Conservation (phyloP, 352 stramenopile species). For the Phytophthora melonis region DNA sequence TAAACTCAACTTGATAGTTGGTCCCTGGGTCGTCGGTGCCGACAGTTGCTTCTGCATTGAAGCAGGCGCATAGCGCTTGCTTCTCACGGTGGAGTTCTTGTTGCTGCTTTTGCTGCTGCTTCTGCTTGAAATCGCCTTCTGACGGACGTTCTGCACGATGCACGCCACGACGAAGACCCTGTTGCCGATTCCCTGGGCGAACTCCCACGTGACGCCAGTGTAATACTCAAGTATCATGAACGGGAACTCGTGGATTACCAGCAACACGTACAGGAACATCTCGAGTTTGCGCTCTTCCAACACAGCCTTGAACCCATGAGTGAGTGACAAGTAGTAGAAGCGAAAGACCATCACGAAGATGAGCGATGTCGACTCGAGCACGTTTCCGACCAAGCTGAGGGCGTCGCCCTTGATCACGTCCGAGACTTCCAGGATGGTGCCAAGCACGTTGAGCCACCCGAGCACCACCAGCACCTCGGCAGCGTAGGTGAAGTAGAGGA, state of each 20-base stretch:
- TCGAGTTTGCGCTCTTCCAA: constrained; percentile 22
- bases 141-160: constrained; percentile 26
- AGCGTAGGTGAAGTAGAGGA: constrained; percentile 14
- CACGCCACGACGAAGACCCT: constrained; percentile 18
- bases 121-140: constrained; percentile 12
- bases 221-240: constrained; percentile 18
- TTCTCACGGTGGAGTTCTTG: background rate
- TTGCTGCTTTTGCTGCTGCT: constrained; percentile 2
- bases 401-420: background rate
- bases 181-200: constrained; percentile 27
- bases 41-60: background rate
- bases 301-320: constrained; percentile 7
- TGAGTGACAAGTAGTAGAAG: constrained; percentile 34
- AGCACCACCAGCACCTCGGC: constrained; percentile 27
- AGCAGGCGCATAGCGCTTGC: background rate
- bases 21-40: background rate
- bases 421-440: constrained; percentile 3
- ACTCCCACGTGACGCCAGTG: constrained; percentile 27
- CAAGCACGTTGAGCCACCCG: constrained; percentile 7
- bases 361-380: constrained; percentile 28
- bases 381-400: constrained; percentile 11
- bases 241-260: constrained; percentile 28
- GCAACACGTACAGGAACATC: constrained; percentile 20
- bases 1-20: background rate
- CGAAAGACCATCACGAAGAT: constrained; percentile 27